A percentile compares a stretch with the other conserved stretches of the same genome.
phyloP scores from a whole-genome alignment of 2,329 filamentous ascomycete genomes.

The Colletotrichum coccodes region DNA sequence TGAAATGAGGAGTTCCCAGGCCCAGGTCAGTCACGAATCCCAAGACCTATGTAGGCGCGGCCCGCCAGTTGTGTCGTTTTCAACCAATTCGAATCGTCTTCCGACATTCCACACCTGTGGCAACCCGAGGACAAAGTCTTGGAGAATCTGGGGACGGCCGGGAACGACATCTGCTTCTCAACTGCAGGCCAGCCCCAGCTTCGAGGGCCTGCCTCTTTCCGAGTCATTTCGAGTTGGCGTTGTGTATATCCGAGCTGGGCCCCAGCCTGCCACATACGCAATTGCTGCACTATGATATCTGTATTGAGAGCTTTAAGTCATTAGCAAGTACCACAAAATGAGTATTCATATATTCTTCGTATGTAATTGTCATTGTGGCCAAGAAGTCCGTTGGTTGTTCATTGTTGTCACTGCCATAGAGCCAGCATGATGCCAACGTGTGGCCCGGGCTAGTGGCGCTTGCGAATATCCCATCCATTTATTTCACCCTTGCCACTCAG shows the following conservation, averaged over 20 bases:
- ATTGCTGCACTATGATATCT: neutral
- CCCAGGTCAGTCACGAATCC: neutral
- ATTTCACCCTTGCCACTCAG: neutral
- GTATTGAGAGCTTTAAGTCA: neutral
- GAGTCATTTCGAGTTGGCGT: neutral
- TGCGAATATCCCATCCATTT: neutral
- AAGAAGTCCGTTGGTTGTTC: too few species aligned
- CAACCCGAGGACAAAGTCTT: neutral
- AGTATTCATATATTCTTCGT: neutral
- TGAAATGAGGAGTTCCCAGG: neutral
- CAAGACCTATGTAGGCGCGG: neutral
- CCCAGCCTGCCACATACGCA: neutral
- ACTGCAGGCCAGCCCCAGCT: neutral
- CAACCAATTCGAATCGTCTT: neutral
- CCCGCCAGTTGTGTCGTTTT: neutral
- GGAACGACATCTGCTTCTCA: neutral
- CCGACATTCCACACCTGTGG: neutral
- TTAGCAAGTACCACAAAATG: too few species aligned
- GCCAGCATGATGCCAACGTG: neutral
- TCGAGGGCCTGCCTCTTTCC: neutral
- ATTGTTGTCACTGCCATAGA: neutral
- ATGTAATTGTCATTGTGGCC: neutral
- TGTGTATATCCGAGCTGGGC: too few species aligned
- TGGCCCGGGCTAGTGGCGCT: neutral
- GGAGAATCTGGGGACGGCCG: neutral